Evolutionary conservation across 139 green algal species (phyloP).

Genomic region (Chlamydomonas urium): DNA sequence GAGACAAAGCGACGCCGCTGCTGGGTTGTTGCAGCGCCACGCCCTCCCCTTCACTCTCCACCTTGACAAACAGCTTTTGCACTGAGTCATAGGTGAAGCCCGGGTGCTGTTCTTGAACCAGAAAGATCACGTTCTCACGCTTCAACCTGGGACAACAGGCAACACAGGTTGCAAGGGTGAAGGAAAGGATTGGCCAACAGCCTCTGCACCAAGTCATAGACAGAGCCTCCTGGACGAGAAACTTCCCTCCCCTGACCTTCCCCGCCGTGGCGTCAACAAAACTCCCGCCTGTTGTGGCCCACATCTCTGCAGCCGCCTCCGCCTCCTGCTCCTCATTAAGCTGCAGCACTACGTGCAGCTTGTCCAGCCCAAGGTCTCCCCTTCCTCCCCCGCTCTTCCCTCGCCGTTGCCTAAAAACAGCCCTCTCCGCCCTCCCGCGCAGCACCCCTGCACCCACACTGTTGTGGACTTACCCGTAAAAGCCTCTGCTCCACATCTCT

Average conservation of each 20-base stretch:
- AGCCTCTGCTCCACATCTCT: constrained; percentile 23
- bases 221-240: too few species aligned
- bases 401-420: too few species aligned
- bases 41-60: too few species aligned
- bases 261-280: too few species aligned
- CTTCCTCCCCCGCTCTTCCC: background rate
- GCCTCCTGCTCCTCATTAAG: constrained; percentile 33
- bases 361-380: constrained; percentile 8
- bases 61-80: background rate
- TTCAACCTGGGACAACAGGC: too few species aligned
- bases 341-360: constrained; percentile 30
- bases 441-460: too few species aligned
- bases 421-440: background rate
- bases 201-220: too few species aligned
- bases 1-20: too few species aligned
- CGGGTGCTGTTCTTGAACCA: constrained; percentile 1
- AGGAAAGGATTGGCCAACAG: too few species aligned
- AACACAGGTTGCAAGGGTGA: too few species aligned
- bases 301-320: constrained; percentile 32
- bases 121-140: constrained; percentile 3
- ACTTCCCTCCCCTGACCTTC: background rate
- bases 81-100: constrained; percentile 8
- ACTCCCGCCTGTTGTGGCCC: background rate
- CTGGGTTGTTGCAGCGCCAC: too few species aligned
- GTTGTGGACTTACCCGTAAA: constrained; percentile 34